Conservation (phyloP, 306 rosid species). For the Trifolium repens region DNA sequence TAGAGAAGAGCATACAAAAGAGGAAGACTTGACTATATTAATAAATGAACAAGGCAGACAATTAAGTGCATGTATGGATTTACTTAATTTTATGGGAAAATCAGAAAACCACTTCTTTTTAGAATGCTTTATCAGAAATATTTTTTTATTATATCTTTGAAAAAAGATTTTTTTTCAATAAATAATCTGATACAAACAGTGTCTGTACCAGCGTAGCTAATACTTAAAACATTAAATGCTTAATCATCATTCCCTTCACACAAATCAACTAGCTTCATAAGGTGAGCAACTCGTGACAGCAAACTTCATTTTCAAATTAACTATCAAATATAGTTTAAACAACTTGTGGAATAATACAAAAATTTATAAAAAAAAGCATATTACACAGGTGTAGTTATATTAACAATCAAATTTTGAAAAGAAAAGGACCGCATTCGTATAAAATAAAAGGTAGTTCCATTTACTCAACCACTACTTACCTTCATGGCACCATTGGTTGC, state of each 20-base stretch:
- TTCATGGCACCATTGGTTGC: constrained; percentile 99
- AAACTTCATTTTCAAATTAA: constrained; percentile 39
- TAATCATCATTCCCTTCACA: not conserved
- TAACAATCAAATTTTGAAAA: constrained; percentile 24
- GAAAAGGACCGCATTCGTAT: constrained; percentile 12
- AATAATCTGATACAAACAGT: not conserved
- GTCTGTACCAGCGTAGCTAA: not conserved
- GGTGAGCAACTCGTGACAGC: constrained; percentile 32
- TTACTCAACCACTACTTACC: constrained; percentile 56
- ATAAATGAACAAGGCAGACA: constrained; percentile 27
- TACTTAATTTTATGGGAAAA: not conserved
- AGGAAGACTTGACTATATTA: constrained; percentile 21
- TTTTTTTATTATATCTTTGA: too few relatives aligned
- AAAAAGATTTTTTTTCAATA: not conserved
- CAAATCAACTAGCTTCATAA: constrained; percentile 22
- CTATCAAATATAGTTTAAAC: constrained; percentile 10
- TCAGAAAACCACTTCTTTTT: not conserved
- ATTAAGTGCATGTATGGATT: not conserved
- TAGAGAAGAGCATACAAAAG: constrained; percentile 47
- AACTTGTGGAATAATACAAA: not conserved
- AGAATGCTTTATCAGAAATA: not conserved
- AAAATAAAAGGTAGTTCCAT: constrained; percentile 27
- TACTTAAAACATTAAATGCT: constrained; percentile 8
- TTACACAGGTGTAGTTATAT: constrained; percentile 13
- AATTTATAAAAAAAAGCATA: not conserved